These are phyloP conservation scores for Cajanus cajan DNA, from an alignment of 306 rosid genomes.

Conservation along the genomic window DNA sequence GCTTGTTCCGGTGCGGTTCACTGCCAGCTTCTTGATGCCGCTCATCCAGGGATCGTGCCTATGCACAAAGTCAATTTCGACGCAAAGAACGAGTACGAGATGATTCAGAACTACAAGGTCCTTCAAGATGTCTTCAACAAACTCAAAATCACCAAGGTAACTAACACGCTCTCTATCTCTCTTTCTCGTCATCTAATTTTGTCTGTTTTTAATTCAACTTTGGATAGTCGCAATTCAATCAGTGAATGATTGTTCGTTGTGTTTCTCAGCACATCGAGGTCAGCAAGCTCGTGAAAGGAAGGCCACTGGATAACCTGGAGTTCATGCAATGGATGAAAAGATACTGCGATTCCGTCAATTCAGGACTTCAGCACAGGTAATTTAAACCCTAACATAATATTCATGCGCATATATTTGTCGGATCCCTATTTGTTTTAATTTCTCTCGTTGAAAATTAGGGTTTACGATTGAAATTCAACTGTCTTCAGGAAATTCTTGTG, in stretches of 20 bases:
- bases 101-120: conserved; percentile 98
- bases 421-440: not conserved
- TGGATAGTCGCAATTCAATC: not conserved
- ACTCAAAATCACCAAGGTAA: conserved; percentile 90
- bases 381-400: not conserved
- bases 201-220: not conserved
- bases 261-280: conserved; percentile 75
- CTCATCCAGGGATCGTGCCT: conserved; percentile 86
- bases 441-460: not conserved
- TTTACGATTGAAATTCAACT: not conserved
- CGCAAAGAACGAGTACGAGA: conserved; percentile 90
- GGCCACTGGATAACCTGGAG: conserved; percentile 91
- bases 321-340: conserved; percentile 98
- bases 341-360: conserved; percentile 80
- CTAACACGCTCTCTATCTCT: not conserved
- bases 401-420: not conserved
- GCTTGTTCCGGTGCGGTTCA: conserved; percentile 95
- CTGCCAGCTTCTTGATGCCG: conserved; percentile 89
- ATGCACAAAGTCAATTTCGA: conserved; percentile 99
- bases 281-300: conserved; percentile 86
- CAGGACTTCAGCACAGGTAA: conserved; percentile 54
- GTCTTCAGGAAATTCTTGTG: not conserved
- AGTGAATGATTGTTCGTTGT: not conserved
- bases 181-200: not conserved
- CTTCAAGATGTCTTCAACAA: conserved; percentile 94